Base-by-base conservation (phyloP, 495 filamentous ascomycete genomes). In the Xylaria acuta region DNA sequence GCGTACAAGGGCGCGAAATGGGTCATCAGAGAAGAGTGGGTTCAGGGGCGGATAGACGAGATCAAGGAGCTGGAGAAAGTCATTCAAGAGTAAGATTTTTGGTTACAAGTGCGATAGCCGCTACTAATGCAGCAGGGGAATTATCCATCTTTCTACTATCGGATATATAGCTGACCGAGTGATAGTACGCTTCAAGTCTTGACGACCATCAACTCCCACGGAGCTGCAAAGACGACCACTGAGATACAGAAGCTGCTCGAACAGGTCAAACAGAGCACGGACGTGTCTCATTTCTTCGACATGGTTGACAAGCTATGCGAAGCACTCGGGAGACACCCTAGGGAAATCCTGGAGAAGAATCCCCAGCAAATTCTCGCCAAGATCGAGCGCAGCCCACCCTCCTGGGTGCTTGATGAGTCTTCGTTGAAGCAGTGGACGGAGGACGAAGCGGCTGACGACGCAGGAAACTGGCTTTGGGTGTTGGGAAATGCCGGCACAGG, bases 341-440 rank as follows among this genome's bases (percentile, higher is more conserved):
- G 5, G 5, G 5, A 32, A 32, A 16, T 56, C 27, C 53, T 56
- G 16, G 58, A 60, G 34, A 63, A 63, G 59, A 63, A 41, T 16
- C 36, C 59, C 8, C 59, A 63, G 38, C 59, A 63, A 36, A 63
- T 41, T 6, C 59, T 63, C 59, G 59, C 59, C 20, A 63, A 43
- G n/a, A 41, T 63, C 8, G 59, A 63, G 38, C 59, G n/a, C n/a
- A 40, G 59, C 59, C 36, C 59, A 2, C 59, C 59, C 1, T 38
- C 59, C 59, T 41, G 59, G 34, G 59, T 63, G 12, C 53, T 63
- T 27, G 59, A 41, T 38, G 59, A 41, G 59, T 2, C 8, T 1
- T 16, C 36, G n/a, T 3, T 43, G n/a, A 63, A 41, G 38, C 4
- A 63, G 36, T 63, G 59, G 59, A 25, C 43, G n/a, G 38, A 63